Percentiles rank a stretch among this genome's conserved stretches.
These are phyloP conservation scores for Solanum corneliomulleri DNA, from an alignment of 257 asterid genomes.

Conservation along the genomic window DNA sequence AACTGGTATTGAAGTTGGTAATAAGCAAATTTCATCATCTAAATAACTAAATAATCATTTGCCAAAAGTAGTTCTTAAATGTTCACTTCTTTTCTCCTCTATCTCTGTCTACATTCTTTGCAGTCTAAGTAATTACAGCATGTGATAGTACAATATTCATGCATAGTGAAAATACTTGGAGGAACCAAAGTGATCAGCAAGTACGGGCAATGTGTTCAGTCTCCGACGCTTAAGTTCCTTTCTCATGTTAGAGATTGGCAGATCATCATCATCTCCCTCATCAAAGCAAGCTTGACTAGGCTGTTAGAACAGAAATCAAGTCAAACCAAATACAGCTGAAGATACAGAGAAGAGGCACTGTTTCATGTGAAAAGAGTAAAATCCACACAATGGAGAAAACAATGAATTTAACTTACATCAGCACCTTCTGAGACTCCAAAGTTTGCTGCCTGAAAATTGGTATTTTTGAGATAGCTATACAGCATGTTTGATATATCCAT, in stretches of 20 bases:
- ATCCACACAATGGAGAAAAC: background rate
- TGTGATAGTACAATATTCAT: background rate
- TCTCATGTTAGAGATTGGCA: conserved; percentile 14
- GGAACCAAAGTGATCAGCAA: conserved; percentile 18
- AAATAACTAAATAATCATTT: background rate
- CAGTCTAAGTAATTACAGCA: background rate
- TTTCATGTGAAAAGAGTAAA: background rate
- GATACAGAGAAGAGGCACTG: background rate
- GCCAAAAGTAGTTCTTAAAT: background rate
- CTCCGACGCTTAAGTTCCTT: conserved; percentile 23
- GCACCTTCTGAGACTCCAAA: conserved; percentile 19
- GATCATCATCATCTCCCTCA: conserved; percentile 13
- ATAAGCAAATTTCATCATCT: background rate
- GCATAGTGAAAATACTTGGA: background rate
- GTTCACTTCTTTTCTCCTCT: background rate
- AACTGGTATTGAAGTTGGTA: background rate
- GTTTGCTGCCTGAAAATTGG: conserved; percentile 38
- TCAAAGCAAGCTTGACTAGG: conserved; percentile 16
- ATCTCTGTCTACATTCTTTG: background rate
- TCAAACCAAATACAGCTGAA: conserved; percentile 1
- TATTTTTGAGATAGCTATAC: conserved; percentile 24
- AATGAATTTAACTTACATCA: conserved; percentile 33
- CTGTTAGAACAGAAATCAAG: conserved; percentile 19
- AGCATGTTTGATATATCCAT: conserved; percentile 60
- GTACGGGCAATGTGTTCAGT: conserved; percentile 27